Evolutionary conservation across 225 moss, liverwort and hornwort genomes (phyloP), one percentile per base, ranked within the genome.

Genomic region (Thuidium tamariscinum): DNA sequence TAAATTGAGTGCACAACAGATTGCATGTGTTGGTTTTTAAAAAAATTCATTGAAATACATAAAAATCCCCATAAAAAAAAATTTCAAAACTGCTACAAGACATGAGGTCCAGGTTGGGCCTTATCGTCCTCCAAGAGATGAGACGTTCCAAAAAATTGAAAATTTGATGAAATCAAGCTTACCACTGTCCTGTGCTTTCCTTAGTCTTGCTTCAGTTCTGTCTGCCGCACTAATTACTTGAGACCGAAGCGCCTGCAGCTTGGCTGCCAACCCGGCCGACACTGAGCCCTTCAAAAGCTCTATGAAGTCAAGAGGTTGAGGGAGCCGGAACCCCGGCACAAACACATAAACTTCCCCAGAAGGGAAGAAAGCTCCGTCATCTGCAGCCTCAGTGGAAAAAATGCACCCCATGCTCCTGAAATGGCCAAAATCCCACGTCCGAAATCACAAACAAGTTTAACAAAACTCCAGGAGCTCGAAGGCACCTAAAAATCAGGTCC

Each of bases 391-490:
- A 4, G 88, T 22, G 30, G 93, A 93, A 52, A 91, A 78, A 68
- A 93, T 91, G 85, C 93, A 93, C 67, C 91, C 93, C 93, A 93
- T 93, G 69, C 74, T 90, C 84, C 88, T 90, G 88, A 51, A 76
- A 62, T 65, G 48, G 5, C 52, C 82, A 15, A 44, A 61, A 15
- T 13, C 48, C 30, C 34, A 51, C 51, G 78, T 57, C 41, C 59
- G 6, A 55, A 70, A 16, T 74, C 7, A 67, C 11, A 29, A 63
- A 21, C 29, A 37, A 52, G 10, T 7, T 64, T 4, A 52, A 16
- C 30, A 30, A 84, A 64, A 51, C 16, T 32, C 54, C 41, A 27
- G 17, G 16, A 62, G 20, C 10, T 26, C 9, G 23, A n/a, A 64
- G 4, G 37, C 41, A 30, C 69, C 67, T 14, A n/a, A 0, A 30